Conservation (phyloP, 1,139 yeast genomes). For the Yamadazyma pseudoaaseri region DNA sequence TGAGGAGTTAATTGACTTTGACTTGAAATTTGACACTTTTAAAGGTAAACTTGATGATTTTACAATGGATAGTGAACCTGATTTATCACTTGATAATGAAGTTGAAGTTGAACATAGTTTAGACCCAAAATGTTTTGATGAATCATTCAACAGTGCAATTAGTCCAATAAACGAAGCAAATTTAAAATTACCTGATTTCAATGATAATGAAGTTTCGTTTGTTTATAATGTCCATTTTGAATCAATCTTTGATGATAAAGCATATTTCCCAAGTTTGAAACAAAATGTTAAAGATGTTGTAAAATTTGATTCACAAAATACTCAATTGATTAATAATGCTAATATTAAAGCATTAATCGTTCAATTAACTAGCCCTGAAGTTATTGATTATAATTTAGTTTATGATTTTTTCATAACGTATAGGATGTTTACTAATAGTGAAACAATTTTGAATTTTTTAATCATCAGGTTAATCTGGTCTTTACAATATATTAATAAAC, state of each 20-base stretch:
- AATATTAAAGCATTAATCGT: conserved; percentile 58
- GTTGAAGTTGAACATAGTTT: neutral
- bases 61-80: neutral
- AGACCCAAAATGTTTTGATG: neutral
- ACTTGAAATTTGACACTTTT: neutral
- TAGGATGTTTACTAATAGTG: conserved; percentile 63
- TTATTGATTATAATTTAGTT: conserved; percentile 73
- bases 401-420: conserved; percentile 87
- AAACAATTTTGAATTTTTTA: conserved; percentile 58
- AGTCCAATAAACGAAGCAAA: conserved; percentile 1
- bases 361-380: conserved; percentile 74
- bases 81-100: neutral
- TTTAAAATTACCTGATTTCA: neutral
- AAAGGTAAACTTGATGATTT: neutral
- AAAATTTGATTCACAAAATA: conserved; percentile 34
- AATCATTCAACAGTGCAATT: neutral
- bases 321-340: conserved; percentile 39
- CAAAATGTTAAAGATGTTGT: conserved; percentile 22
- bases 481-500: conserved; percentile 43
- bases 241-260: conserved; percentile 39
- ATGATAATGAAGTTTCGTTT: conserved; percentile 8
- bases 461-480: conserved; percentile 75
- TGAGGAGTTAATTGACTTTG: neutral
- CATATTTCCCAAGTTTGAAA: conserved; percentile 34
- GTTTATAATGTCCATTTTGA: conserved; percentile 40